phyloP scores from a whole-genome alignment of 306 rosid species.

The Casuarina equisetifolia region DNA sequence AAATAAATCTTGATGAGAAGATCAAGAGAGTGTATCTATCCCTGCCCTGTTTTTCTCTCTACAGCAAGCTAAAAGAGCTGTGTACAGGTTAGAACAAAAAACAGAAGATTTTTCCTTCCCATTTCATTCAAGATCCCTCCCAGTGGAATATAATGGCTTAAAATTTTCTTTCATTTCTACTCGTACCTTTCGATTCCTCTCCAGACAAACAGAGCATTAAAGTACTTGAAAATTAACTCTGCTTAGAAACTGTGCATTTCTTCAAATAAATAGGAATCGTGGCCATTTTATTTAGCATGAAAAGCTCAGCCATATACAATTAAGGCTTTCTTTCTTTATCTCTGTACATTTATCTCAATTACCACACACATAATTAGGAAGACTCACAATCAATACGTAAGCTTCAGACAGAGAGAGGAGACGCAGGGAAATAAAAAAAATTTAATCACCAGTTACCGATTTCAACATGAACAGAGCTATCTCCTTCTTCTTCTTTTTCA shows the following conservation, averaged over 20 bases:
- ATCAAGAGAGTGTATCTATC: not conserved
- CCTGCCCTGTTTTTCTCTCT: not conserved
- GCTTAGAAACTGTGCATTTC: not conserved
- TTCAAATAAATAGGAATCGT: not conserved
- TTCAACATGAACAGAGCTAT: not conserved
- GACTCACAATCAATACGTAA: not conserved
- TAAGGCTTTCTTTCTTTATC: not conserved
- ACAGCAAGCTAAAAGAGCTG: not conserved
- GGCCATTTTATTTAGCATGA: not conserved
- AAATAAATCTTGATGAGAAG: not conserved
- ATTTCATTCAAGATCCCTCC: not conserved
- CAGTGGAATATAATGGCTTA: not conserved
- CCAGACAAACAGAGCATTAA: not conserved
- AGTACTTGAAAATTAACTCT: not conserved
- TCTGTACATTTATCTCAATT: not conserved
- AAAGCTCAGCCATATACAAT: not conserved
- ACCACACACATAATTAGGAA: not conserved
- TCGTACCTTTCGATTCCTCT: not conserved
- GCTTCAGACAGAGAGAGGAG: not conserved
- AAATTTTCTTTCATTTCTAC: not conserved
- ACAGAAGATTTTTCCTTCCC: not conserved
- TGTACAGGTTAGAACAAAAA: not conserved
- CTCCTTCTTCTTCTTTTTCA: not conserved
- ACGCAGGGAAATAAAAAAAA: not conserved
- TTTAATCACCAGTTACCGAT: not conserved